These are phyloP conservation scores for Fusarium pilosicola DNA, from an alignment of 2,329 filamentous ascomycete genomes.

Conservation along the genomic window DNA sequence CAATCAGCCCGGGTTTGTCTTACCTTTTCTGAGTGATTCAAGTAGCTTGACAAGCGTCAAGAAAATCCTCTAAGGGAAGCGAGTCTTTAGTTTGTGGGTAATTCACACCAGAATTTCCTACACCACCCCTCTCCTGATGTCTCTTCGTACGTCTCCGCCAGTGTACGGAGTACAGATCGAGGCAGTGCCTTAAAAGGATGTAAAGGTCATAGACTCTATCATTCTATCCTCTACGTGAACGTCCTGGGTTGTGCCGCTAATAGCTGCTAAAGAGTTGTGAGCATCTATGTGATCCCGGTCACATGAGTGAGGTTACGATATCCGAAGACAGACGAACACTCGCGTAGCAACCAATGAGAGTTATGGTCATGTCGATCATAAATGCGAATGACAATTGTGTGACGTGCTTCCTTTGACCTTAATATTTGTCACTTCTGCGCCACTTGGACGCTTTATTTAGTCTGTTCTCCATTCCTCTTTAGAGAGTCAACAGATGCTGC, in stretches of 20 bases:
- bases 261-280: neutral
- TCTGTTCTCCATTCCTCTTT: neutral
- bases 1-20: neutral
- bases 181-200: neutral
- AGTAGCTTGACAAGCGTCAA: neutral
- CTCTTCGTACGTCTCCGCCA: neutral
- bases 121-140: slow-evolving; percentile 5
- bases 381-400: neutral
- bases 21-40: neutral
- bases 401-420: neutral
- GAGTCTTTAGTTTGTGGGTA: slow-evolving; percentile 2
- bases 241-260: neutral
- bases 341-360: neutral
- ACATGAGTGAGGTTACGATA: neutral
- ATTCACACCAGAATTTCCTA: neutral
- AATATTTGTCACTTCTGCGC: neutral
- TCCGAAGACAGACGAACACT: neutral
- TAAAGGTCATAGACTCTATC: neutral
- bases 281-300: neutral
- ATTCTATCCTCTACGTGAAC: neutral
- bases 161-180: neutral
- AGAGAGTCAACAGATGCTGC: neutral
- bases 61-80: neutral
- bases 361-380: neutral
- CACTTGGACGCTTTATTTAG: neutral